Evolutionary conservation across 2,329 filamentous ascomycete genomes (phyloP), one percentile per base, ranked within the genome.

Genomic region (Penicillium janthinellum): DNA sequence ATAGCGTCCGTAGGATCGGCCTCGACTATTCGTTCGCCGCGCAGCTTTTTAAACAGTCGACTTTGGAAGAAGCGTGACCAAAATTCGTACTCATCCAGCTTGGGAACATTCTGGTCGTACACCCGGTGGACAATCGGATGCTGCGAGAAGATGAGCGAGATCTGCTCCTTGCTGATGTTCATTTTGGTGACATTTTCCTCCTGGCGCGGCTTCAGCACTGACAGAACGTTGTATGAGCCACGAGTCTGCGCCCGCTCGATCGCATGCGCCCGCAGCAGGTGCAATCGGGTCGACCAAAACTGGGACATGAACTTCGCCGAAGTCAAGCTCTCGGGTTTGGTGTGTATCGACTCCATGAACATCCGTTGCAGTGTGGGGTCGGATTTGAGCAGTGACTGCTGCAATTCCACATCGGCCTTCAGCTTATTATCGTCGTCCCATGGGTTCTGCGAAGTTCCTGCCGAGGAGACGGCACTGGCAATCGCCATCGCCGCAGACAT

Each of bases 31-130:
- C 91, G 90, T 77, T 98, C 92, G 39, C 96, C 95, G 58, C 93
- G 91, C 57, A 99, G 81, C 72, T 92, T 94, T 78, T 96, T 97
- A 65, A 92, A 92, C 8, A 99, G 80, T 58, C 90, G 86, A 75
- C 92, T 96, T 62, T 93, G 86, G 74, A 99, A 98, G 78, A 99
- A 99, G 14, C 91, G 86, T 5, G 90, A 90, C 93, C 94, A 99
- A 73, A 99, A 99, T 52, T 91, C 87, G 57, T 83, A 83, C 70
- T 96, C 91, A 28, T 84, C 87, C 41, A 96, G 77, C 60, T 90
- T 90, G 5, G 91, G 92, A 0, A 97, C 92, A 65, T 93, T 92
- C 72, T 97, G 93, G 71, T 98, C 92, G 76, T 97, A 98, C 6
- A 96, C 90, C 20, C 88, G 87, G 73, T 91, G 90, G 60, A 99